A percentile compares a stretch with the other conserved stretches of the same genome.
Evolutionary conservation across 2,329 filamentous ascomycete species (phyloP).

Genomic region (Tolypocladium sp.): DNA sequence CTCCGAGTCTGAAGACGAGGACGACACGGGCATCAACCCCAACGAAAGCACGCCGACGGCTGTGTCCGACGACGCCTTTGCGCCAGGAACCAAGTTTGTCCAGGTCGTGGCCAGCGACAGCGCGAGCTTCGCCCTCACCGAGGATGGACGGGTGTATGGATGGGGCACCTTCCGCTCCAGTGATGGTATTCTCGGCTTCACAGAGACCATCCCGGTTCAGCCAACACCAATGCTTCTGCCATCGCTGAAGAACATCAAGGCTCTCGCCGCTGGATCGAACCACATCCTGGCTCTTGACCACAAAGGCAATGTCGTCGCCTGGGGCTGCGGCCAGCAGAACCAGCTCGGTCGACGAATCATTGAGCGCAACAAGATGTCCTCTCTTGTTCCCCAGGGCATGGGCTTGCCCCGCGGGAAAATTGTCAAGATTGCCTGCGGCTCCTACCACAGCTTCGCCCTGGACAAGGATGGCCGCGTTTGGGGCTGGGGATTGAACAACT

Average conservation of each 20-base stretch:
- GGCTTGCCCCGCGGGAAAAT: conserved; percentile 50
- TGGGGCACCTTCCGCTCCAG: conserved; percentile 72
- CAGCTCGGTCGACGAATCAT: conserved; percentile 52
- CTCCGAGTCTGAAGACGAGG: conserved; percentile 48
- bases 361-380: conserved; percentile 52
- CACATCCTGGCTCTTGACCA: conserved; percentile 60
- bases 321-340: conserved; percentile 64
- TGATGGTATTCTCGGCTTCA: conserved; percentile 58
- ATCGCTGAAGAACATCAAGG: conserved; percentile 55
- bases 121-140: conserved; percentile 66
- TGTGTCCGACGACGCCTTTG: conserved; percentile 50
- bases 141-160: conserved; percentile 67
- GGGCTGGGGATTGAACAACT: conserved; percentile 82
- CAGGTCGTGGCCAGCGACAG: conserved; percentile 67
- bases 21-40: conserved; percentile 61
- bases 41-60: conserved; percentile 57
- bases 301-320: conserved; percentile 57
- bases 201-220: conserved; percentile 40
- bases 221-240: conserved; percentile 44
- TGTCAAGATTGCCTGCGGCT: conserved; percentile 48
- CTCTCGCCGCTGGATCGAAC: conserved; percentile 59
- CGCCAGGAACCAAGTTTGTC: conserved; percentile 48
- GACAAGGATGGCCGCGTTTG: conserved; percentile 62
- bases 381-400: conserved; percentile 51
- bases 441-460: conserved; percentile 77